Evolutionary conservation across 2,329 filamentous ascomycete species (phyloP).

Genomic region (Lachnellula occidentalis): DNA sequence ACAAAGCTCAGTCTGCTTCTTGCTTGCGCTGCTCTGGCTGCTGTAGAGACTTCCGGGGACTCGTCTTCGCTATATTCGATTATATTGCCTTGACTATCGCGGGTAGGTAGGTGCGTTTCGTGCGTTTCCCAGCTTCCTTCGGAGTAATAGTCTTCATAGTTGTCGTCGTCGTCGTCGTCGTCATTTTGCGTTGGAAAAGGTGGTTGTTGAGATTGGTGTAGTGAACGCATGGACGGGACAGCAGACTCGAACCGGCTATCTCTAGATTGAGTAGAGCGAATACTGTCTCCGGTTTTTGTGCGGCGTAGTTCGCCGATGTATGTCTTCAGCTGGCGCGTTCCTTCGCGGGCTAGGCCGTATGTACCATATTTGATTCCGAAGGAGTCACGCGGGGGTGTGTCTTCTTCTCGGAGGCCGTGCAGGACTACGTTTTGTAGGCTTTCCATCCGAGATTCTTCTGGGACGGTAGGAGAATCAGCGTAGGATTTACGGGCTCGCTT

Average conservation of each 20-base stretch:
- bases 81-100: constrained; percentile 13
- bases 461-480: constrained; percentile 25
- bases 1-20: background rate
- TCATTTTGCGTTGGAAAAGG: background rate
- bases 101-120: constrained; percentile 13
- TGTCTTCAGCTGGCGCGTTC: constrained; percentile 24
- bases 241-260: constrained; percentile 28
- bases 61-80: constrained; percentile 7
- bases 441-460: constrained; percentile 18
- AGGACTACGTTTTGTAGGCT: constrained; percentile 9
- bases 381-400: constrained; percentile 14
- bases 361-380: constrained; percentile 23
- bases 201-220: constrained; percentile 9
- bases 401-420: constrained; percentile 9
- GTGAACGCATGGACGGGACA: constrained; percentile 11
- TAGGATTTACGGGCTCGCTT: constrained; percentile 15
- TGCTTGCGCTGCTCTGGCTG: background rate
- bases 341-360: constrained; percentile 24
- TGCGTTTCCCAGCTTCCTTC: constrained; percentile 24
- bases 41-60: background rate
- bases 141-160: constrained; percentile 14
- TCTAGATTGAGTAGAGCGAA: constrained; percentile 13
- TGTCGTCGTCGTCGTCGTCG: background rate
- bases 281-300: constrained; percentile 13
- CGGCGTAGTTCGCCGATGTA: constrained; percentile 19